Evolutionary conservation across 352 stramenopile genomes (phyloP).

Genomic region (Globisporangium iwayamae): DNA sequence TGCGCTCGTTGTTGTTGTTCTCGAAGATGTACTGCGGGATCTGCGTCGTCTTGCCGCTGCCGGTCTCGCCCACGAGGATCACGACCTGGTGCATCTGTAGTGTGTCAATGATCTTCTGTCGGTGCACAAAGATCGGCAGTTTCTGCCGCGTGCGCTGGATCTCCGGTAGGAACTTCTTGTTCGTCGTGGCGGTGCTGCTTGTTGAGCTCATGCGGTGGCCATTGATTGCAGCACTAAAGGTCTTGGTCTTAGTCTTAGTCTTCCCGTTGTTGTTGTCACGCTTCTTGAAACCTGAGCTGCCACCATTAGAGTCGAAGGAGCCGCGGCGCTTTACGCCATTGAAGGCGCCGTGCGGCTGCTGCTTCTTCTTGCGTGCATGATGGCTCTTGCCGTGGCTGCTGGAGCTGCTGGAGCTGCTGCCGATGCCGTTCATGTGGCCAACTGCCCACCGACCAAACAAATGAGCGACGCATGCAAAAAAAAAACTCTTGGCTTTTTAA

Average conservation of each 20-base stretch:
- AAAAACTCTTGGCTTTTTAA: background rate
- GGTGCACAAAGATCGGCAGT: slow-evolving; percentile 75
- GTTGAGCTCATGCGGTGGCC: slow-evolving; percentile 1
- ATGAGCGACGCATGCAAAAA: background rate
- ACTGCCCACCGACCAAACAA: slow-evolving; percentile 2
- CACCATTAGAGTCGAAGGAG: slow-evolving; percentile 1
- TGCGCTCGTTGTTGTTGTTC: slow-evolving; percentile 36
- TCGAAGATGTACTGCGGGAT: slow-evolving; percentile 87
- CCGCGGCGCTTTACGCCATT: slow-evolving; percentile 9
- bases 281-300: slow-evolving; percentile 22
- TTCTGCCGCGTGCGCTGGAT: slow-evolving; percentile 56
- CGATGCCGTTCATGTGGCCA: slow-evolving; percentile 10
- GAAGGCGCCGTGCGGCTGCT: background rate
- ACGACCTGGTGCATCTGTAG: slow-evolving; percentile 67
- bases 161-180: slow-evolving; percentile 22
- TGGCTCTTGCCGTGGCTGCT: background rate
- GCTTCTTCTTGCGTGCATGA: slow-evolving; percentile 8
- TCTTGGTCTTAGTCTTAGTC: background rate
- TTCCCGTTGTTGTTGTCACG: background rate
- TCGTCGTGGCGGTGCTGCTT: slow-evolving; percentile 13
- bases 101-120: slow-evolving; percentile 59
- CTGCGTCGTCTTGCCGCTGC: slow-evolving; percentile 90
- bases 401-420: slow-evolving; percentile 7
- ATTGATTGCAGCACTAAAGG: background rate
- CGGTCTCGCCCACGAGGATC: slow-evolving; percentile 88